Percentiles rank a stretch among this genome's conserved stretches.
Conservation (phyloP, 495 filamentous ascomycete species). For the Pyrenopolyporus hunteri region DNA sequence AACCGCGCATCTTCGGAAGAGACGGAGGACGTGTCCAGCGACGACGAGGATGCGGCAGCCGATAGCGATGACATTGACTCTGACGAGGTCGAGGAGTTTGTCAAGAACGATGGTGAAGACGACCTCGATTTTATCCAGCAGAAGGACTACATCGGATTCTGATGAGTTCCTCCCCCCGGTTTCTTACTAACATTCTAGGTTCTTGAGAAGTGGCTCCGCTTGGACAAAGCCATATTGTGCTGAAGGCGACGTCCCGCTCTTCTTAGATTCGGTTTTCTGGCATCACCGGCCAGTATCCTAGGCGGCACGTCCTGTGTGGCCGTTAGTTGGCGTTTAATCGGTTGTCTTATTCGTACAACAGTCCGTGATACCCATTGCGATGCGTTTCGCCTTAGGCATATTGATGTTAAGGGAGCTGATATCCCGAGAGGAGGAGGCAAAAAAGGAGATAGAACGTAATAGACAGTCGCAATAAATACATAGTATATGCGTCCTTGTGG, state of each 20-base stretch:
- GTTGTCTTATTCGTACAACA: conserved; percentile 27
- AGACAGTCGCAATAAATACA: conserved; percentile 15
- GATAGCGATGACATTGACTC: conserved; percentile 90
- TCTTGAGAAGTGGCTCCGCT: conserved; percentile 10
- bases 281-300: conserved; percentile 16
- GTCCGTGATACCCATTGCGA: conserved; percentile 34
- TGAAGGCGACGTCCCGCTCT: conserved; percentile 10
- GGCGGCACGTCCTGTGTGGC: conserved; percentile 14
- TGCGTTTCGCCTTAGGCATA: conserved; percentile 8
- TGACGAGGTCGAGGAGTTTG: conserved; percentile 79
- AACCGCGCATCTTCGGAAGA: conserved; percentile 53
- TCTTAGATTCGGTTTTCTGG: conserved; percentile 15
- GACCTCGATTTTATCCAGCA: conserved; percentile 51
- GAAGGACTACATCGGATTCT: conserved; percentile 56
- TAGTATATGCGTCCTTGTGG: not conserved
- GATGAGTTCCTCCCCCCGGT: conserved; percentile 22
- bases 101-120: conserved; percentile 50
- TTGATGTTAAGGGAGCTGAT: conserved; percentile 27
- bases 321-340: conserved; percentile 31
- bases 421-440: conserved; percentile 23
- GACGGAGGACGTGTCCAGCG: conserved; percentile 80
- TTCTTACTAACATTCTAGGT: conserved; percentile 34
- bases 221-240: conserved; percentile 20
- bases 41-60: conserved; percentile 78
- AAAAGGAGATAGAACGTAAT: conserved; percentile 14